phyloP scores from a whole-genome alignment of 768 basidiomycete genomes.

The Collybia sp. region DNA sequence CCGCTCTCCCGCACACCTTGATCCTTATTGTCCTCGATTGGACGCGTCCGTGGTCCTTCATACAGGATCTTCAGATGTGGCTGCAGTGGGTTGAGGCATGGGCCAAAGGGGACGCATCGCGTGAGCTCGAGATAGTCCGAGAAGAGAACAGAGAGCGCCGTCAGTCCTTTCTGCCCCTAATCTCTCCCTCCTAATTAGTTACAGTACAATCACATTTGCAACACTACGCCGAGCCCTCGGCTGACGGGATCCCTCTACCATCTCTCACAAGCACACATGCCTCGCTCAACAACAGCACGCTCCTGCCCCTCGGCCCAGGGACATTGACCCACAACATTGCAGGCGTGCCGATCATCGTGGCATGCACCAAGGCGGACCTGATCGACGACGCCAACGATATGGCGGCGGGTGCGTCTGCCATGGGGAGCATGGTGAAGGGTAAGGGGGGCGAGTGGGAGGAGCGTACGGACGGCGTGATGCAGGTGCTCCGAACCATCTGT shows the following conservation, averaged over 20 bases:
- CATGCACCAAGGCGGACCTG: conserved; percentile 89
- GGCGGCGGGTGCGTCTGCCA: conserved; percentile 71
- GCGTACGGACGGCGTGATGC: conserved; percentile 91
- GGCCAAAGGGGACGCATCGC: conserved; percentile 63
- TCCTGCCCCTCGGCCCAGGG: conserved; percentile 82
- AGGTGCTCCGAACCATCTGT: conserved; percentile 89
- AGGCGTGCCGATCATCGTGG: conserved; percentile 84
- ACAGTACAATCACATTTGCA: conserved; percentile 86
- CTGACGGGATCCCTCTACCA: conserved; percentile 49
- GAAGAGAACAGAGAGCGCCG: conserved; percentile 83
- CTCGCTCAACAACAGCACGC: conserved; percentile 38
- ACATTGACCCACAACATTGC: conserved; percentile 82
- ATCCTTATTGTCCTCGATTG: conserved; percentile 90
- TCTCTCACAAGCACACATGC: conserved; percentile 45
- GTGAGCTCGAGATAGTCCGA: conserved; percentile 68
- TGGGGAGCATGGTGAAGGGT: conserved; percentile 89
- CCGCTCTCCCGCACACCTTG: conserved; percentile 63
- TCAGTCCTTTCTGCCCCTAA: conserved; percentile 33
- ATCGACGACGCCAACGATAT: conserved; percentile 81
- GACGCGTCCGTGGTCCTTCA: conserved; percentile 91
- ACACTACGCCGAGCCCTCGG: conserved; percentile 81
- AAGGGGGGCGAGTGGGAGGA: conserved; percentile 96
- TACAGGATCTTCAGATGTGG: conserved; percentile 84
- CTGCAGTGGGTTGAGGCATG: conserved; percentile 81
- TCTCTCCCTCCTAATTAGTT: conserved; percentile 3